Conservation (phyloP, 1,284 basidiomycete species). For the Moniliophthora roreri region DNA sequence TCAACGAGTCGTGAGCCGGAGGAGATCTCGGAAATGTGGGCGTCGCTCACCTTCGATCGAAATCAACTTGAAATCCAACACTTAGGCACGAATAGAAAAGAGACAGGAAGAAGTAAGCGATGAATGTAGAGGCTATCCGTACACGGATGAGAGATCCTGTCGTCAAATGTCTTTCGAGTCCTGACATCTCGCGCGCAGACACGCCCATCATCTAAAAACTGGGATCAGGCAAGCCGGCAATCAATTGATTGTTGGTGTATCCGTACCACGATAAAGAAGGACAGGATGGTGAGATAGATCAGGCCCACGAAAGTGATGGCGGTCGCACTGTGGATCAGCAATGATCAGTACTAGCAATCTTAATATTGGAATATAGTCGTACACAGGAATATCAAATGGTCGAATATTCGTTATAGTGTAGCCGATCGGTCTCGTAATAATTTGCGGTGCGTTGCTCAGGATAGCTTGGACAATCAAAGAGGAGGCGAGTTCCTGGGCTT, state of each 20-base stretch:
- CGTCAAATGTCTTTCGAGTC: conserved; percentile 48
- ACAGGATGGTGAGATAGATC: conserved; percentile 71
- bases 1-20: neutral
- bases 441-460: conserved; percentile 55
- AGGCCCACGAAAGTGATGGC: conserved; percentile 71
- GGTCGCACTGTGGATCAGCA: conserved; percentile 50
- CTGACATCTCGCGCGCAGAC: conserved; percentile 39
- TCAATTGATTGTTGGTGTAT: conserved; percentile 22
- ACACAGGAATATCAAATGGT: conserved; percentile 68
- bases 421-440: conserved; percentile 52
- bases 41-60: conserved; percentile 40
- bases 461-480: conserved; percentile 32
- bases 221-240: neutral
- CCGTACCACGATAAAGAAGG: conserved; percentile 32
- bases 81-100: conserved; percentile 64
- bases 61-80: conserved; percentile 64
- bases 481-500: conserved; percentile 34
- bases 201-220: conserved; percentile 26
- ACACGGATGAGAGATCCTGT: conserved; percentile 54
- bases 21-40: neutral
- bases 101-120: conserved; percentile 61
- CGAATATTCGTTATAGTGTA: conserved; percentile 57
- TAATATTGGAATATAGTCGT: conserved; percentile 22
- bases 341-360: conserved; percentile 1
- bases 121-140: conserved; percentile 53